phyloP scores from a whole-genome alignment of 208 protist species.

The Leishmania major region DNA sequence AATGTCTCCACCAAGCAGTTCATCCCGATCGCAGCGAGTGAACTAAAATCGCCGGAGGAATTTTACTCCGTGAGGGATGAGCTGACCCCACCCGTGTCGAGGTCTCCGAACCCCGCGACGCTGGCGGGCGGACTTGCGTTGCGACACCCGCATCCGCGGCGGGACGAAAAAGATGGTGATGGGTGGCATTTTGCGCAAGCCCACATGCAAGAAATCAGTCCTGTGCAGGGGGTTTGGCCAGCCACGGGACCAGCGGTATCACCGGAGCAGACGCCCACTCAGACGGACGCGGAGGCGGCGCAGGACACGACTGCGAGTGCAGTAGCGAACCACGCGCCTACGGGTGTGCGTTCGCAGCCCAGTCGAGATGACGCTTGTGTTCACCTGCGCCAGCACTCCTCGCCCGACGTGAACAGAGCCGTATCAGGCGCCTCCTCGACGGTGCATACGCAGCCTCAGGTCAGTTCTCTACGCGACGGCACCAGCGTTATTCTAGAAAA shows the following conservation, averaged over 20 bases:
- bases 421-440: neutral
- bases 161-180: neutral
- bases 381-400: neutral
- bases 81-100: neutral
- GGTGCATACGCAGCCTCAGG: neutral
- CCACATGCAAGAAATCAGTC: too few species aligned
- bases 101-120: neutral
- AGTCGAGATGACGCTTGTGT: neutral
- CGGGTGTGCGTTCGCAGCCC: neutral
- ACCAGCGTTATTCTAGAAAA: neutral
- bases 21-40: neutral
- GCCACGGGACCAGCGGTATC: neutral
- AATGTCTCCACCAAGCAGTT: neutral
- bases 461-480: neutral
- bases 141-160: too few species aligned
- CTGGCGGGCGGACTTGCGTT: neutral
- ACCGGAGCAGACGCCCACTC: neutral
- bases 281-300: too few species aligned
- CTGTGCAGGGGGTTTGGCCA: neutral
- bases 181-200: neutral
- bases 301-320: neutral
- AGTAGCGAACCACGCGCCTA: neutral
- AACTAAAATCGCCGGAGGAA: neutral
- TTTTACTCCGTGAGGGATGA: neutral
- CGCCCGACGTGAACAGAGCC: neutral